These are phyloP conservation scores for Globisporangium orthogonon DNA, from an alignment of 352 stramenopile genomes.

Conservation along the genomic window DNA sequence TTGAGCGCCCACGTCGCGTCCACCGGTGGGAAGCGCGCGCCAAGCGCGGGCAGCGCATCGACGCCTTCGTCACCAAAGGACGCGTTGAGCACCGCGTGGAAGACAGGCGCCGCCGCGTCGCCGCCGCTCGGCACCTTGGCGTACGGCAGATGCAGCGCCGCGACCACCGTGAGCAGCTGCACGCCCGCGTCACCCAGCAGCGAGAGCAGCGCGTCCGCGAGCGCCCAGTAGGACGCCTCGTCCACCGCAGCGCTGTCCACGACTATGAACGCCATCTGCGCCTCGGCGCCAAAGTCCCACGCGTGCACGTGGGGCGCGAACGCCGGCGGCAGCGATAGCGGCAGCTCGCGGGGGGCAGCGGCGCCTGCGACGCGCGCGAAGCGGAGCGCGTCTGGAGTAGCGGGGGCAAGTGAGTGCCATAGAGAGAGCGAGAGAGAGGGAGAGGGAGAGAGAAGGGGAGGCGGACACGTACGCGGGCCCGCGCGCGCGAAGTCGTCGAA, in stretches of 20 bases:
- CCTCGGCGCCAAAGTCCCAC: constrained; percentile 6
- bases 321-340: background rate
- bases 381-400: constrained; percentile 24
- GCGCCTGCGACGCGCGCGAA: constrained; percentile 17
- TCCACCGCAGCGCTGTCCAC: constrained; percentile 25
- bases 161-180: constrained; percentile 34
- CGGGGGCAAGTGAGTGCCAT: background rate
- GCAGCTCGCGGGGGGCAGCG: background rate
- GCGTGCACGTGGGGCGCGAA: constrained; percentile 9
- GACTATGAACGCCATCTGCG: constrained; percentile 24
- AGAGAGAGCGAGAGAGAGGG: constrained; percentile 1
- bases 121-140: constrained; percentile 27
- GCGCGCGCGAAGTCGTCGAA: constrained; percentile 69
- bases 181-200: constrained; percentile 28
- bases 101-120: constrained; percentile 20
- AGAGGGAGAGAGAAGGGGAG: background rate
- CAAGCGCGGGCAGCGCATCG: constrained; percentile 2
- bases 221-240: constrained; percentile 24
- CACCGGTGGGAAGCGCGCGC: constrained; percentile 11
- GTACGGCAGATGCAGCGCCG: constrained; percentile 51
- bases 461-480: constrained; percentile 35
- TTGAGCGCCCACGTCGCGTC: constrained; percentile 47
- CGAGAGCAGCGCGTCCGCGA: constrained; percentile 38
- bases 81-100: constrained; percentile 25
- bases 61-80: background rate